Conservation (phyloP, 2,329 filamentous ascomycete species). For the Pyrenochaeta sp. region DNA sequence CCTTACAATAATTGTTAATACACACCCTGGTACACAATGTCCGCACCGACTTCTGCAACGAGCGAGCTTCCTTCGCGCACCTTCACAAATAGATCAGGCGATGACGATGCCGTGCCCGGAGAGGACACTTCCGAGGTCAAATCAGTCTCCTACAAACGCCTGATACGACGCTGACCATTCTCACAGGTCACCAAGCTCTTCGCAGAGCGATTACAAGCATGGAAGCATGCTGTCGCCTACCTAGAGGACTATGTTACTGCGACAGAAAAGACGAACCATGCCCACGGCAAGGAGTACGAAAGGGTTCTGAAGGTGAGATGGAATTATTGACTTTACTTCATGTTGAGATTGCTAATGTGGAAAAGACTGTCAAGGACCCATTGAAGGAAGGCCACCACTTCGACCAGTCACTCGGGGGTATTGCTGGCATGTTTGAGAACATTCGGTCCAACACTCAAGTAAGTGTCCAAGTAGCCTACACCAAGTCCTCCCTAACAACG, state of each 20-base stretch:
- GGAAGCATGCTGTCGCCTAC: slow-evolving; percentile 93
- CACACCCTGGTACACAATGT: slow-evolving; percentile 30
- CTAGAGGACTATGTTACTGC: slow-evolving; percentile 88
- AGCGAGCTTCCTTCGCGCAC: slow-evolving; percentile 39
- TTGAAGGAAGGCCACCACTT: slow-evolving; percentile 93
- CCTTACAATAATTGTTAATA: too few relatives aligned
- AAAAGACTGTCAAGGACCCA: slow-evolving; percentile 80
- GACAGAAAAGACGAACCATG: slow-evolving; percentile 84
- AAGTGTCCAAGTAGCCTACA: slow-evolving; percentile 16
- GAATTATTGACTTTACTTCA: neutral
- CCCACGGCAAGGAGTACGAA: slow-evolving; percentile 93
- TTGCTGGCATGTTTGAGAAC: slow-evolving; percentile 92
- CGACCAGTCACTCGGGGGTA: slow-evolving; percentile 83
- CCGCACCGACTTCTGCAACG: slow-evolving; percentile 42
- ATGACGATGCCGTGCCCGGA: slow-evolving; percentile 57
- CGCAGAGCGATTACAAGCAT: slow-evolving; percentile 86
- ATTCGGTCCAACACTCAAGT: slow-evolving; percentile 88
- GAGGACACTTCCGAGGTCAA: slow-evolving; percentile 57
- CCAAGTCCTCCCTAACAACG: slow-evolving; percentile 1
- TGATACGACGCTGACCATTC: slow-evolving; percentile 2
- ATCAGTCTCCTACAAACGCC: neutral
- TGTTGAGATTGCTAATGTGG: slow-evolving; percentile 13
- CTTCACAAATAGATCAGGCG: slow-evolving; percentile 40
- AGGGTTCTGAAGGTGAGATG: slow-evolving; percentile 79
- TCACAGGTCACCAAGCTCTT: slow-evolving; percentile 65